Evolutionary conservation across 1,284 basidiomycete species (phyloP).

Genomic region (Austroboletus rostrupii): DNA sequence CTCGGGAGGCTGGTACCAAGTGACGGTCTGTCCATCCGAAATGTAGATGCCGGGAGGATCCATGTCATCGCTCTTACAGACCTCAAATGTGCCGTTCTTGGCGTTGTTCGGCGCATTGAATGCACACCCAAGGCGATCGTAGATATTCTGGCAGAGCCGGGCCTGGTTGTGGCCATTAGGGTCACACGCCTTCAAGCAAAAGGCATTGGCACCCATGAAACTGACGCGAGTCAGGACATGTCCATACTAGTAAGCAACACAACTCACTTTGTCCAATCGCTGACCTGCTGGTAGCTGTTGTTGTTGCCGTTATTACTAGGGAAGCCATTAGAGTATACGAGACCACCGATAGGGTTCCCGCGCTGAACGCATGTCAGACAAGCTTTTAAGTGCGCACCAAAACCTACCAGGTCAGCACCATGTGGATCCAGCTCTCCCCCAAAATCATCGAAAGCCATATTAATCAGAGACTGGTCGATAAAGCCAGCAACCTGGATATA

Average conservation of each 20-base stretch:
- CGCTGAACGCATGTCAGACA: conserved; percentile 33
- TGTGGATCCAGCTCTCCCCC: conserved; percentile 74
- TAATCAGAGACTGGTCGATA: conserved; percentile 59
- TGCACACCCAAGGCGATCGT: conserved; percentile 64
- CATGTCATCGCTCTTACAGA: conserved; percentile 58
- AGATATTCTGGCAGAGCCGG: conserved; percentile 57
- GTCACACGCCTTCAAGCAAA: conserved; percentile 61
- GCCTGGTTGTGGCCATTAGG: conserved; percentile 48
- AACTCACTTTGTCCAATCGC: conserved; percentile 51
- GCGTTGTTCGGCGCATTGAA: conserved; percentile 70
- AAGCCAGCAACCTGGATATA: conserved; percentile 64
- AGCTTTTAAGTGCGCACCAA: not conserved
- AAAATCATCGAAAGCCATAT: conserved; percentile 50
- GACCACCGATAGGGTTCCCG: conserved; percentile 61
- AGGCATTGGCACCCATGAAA: conserved; percentile 58
- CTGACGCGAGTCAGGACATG: conserved; percentile 18
- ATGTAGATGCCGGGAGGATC: conserved; percentile 30
- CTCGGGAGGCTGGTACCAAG: conserved; percentile 61
- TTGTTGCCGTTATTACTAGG: conserved; percentile 33
- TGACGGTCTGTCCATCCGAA: conserved; percentile 37
- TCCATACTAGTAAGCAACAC: not conserved
- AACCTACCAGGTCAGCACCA: conserved; percentile 51
- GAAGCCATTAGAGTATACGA: conserved; percentile 60
- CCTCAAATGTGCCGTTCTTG: conserved; percentile 50
- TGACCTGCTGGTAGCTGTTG: conserved; percentile 41